phyloP scores from a whole-genome alignment of 768 basidiomycete species.

The Cystofilobasidium ferigula region DNA sequence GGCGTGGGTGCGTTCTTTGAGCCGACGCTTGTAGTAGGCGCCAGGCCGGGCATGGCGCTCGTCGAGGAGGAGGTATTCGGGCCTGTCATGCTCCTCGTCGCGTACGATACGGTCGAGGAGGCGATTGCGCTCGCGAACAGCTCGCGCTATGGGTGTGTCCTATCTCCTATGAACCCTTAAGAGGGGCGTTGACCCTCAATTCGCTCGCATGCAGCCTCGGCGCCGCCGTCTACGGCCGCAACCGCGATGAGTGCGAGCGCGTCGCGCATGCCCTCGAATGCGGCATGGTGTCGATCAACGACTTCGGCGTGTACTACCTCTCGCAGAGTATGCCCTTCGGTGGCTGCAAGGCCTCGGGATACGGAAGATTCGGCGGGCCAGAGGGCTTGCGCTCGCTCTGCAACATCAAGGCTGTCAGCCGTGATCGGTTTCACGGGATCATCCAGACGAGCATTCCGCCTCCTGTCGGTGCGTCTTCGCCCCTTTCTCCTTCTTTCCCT shows the following conservation, averaged over 20 bases:
- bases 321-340: conserved; percentile 93
- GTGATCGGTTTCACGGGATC: conserved; percentile 72
- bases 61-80: conserved; percentile 86
- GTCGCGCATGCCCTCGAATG: conserved; percentile 75
- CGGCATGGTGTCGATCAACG: conserved; percentile 96
- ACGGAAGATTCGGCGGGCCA: conserved; percentile 87
- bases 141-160: conserved; percentile 49
- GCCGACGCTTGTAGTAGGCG: conserved; percentile 77
- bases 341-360: conserved; percentile 79
- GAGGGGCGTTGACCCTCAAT: not conserved
- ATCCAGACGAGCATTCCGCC: conserved; percentile 77
- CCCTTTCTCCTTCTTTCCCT: not conserved
- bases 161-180: not conserved
- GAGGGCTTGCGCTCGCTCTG: conserved; percentile 84
- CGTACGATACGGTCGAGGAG: conserved; percentile 71
- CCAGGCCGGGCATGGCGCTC: conserved; percentile 58
- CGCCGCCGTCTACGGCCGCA: conserved; percentile 84
- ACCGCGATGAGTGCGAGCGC: conserved; percentile 61
- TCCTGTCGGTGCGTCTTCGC: conserved; percentile 47
- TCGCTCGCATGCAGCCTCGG: conserved; percentile 48
- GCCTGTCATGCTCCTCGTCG: conserved; percentile 75
- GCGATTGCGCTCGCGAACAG: conserved; percentile 79
- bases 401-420: conserved; percentile 74
- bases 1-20: conserved; percentile 71
- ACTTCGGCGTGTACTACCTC: conserved; percentile 56